These are phyloP conservation scores for Fusarium sp. DNA, from an alignment of 2,329 filamentous ascomycete species.

Conservation along the genomic window DNA sequence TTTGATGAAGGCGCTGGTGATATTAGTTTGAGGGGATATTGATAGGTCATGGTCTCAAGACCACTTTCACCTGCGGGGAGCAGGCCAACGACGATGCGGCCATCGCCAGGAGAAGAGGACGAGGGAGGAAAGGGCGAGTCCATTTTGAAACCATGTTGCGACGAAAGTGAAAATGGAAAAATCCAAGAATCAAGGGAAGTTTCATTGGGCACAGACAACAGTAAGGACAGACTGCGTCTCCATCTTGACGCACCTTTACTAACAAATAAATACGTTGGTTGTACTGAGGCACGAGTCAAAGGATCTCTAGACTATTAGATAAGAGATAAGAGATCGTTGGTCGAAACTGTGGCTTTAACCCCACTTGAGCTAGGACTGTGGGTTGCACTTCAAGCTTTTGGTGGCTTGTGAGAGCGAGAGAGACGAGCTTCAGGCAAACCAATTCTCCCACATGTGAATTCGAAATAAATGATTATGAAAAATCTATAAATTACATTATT, in stretches of 20 bases:
- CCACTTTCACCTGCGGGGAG: constrained; percentile 79
- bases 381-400: constrained; percentile 15
- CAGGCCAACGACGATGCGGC: constrained; percentile 78
- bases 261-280: constrained; percentile 23
- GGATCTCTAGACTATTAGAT: constrained; percentile 24
- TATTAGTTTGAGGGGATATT: constrained; percentile 95
- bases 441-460: not conserved
- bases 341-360: constrained; percentile 32
- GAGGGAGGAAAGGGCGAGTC: constrained; percentile 82
- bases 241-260: constrained; percentile 30
- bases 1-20: constrained; percentile 77
- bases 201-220: constrained; percentile 9
- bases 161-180: constrained; percentile 13
- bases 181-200: not conserved
- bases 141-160: constrained; percentile 53
- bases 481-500: not conserved
- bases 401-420: constrained; percentile 25
- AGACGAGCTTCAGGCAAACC: not conserved
- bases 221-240: constrained; percentile 14
- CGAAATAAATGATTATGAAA: not conserved
- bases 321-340: constrained; percentile 32
- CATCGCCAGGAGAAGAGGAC: constrained; percentile 80
- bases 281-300: constrained; percentile 19
- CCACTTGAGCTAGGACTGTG: constrained; percentile 26
- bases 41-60: constrained; percentile 82